Evolutionary conservation across 2,329 filamentous ascomycete species (phyloP).

Genomic region (Cladosporium austrohemisphaericum): DNA sequence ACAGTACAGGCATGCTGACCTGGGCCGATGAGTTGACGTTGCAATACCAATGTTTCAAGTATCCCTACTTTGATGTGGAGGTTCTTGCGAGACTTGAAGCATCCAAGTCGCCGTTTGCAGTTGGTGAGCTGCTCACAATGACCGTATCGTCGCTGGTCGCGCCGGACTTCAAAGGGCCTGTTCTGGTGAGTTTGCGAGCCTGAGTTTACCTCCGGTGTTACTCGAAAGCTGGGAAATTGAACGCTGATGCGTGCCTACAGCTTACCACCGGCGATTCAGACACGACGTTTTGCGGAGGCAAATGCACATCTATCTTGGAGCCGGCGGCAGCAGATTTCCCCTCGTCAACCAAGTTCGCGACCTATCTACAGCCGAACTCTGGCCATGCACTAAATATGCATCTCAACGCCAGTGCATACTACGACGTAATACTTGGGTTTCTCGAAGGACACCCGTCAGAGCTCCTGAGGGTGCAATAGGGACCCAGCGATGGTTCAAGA

Average conservation of each 20-base stretch:
- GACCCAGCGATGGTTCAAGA: too few relatives aligned
- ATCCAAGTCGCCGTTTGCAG: constrained; percentile 34
- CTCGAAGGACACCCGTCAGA: too few relatives aligned
- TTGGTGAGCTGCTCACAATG: constrained; percentile 28
- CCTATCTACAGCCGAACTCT: constrained; percentile 36
- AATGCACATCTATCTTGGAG: constrained; percentile 33
- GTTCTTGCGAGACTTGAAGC: constrained; percentile 30
- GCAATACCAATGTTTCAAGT: constrained; percentile 36
- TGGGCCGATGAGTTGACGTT: constrained; percentile 19
- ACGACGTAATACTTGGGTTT: background rate
- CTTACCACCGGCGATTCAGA: constrained; percentile 30
- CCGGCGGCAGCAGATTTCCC: constrained; percentile 26
- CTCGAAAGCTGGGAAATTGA: too few relatives aligned
- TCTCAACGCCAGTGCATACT: constrained; percentile 29
- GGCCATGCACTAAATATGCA: constrained; percentile 37
- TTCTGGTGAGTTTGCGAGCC: constrained; percentile 23
- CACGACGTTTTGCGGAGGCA: constrained; percentile 33
- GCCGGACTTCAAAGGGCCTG: constrained; percentile 29
- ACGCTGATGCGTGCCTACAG: constrained; percentile 18
- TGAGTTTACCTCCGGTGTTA: too few relatives aligned
- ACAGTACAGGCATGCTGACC: constrained; percentile 18
- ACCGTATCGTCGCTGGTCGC: constrained; percentile 23
- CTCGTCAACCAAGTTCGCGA: constrained; percentile 27
- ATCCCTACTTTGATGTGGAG: constrained; percentile 27
- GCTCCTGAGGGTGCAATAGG: too few relatives aligned